Conservation (phyloP, 225 moss, liverwort and hornwort genomes). For the Polytrichum commune region DNA sequence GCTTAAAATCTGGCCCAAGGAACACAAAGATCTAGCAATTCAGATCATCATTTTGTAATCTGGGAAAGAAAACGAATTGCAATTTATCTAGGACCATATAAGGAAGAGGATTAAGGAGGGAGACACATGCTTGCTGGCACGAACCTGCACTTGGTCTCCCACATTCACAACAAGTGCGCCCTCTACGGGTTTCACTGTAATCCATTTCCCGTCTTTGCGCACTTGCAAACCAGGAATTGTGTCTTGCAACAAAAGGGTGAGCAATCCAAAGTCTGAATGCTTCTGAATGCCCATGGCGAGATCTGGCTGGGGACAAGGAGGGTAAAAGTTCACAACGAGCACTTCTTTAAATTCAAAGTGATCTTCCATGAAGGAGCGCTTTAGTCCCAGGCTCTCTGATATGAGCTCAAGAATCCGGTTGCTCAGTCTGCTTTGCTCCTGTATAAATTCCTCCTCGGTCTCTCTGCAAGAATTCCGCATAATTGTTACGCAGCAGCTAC, state of each 20-base stretch:
- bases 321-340: background rate
- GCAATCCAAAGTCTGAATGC: background rate
- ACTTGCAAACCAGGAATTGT: background rate
- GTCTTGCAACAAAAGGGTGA: background rate
- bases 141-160: background rate
- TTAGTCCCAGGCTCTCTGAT: slow-evolving; percentile 1
- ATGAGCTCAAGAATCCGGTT: background rate
- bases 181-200: background rate
- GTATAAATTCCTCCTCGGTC: background rate
- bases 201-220: background rate
- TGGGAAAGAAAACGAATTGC: too few relatives aligned
- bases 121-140: too few relatives aligned
- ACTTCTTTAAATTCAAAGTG: background rate
- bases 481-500: too few relatives aligned
- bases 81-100: too few relatives aligned
- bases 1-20: slow-evolving; percentile 27
- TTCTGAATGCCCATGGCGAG: background rate
- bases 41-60: too few relatives aligned
- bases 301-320: slow-evolving; percentile 8
- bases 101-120: too few relatives aligned
- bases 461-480: background rate
- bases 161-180: background rate
- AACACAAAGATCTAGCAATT: too few relatives aligned
- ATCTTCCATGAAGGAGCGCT: background rate
- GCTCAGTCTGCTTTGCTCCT: background rate